phyloP scores from a whole-genome alignment of 2,329 filamentous ascomycete genomes.

The Penicillium polonicum region DNA sequence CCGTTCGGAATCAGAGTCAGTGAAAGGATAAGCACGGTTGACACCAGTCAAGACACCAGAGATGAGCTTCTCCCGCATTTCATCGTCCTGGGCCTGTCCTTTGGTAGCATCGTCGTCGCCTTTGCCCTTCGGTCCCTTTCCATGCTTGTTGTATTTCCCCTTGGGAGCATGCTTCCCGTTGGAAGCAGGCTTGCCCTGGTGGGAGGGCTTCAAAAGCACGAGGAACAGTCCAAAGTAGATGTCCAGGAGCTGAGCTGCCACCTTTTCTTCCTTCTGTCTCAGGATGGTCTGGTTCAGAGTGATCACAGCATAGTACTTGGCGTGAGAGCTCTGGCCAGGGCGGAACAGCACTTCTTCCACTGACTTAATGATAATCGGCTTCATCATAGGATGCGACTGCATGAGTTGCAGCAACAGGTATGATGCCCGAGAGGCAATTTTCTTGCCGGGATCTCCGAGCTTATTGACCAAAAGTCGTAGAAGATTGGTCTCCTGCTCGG shows the following conservation, averaged over 20 bases:
- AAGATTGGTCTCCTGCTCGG: slow-evolving; percentile 94
- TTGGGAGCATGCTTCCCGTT: slow-evolving; percentile 50
- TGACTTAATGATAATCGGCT: slow-evolving; percentile 75
- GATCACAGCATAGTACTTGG: slow-evolving; percentile 94
- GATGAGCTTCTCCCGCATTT: slow-evolving; percentile 85
- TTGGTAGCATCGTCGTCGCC: slow-evolving; percentile 43
- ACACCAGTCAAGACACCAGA: slow-evolving; percentile 90
- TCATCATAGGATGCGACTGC: slow-evolving; percentile 89
- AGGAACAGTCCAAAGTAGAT: slow-evolving; percentile 94
- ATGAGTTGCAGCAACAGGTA: slow-evolving; percentile 91
- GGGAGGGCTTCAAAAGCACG: slow-evolving; percentile 65
- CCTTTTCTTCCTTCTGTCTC: slow-evolving; percentile 74
- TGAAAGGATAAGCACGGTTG: slow-evolving; percentile 93
- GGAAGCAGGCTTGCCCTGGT: slow-evolving; percentile 34
- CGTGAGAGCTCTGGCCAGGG: slow-evolving; percentile 80
- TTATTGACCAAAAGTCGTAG: slow-evolving; percentile 92
- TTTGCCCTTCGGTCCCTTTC: slow-evolving; percentile 52
- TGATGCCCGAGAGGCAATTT: slow-evolving; percentile 89
- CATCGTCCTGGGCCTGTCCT: slow-evolving; percentile 54
- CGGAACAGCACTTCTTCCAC: slow-evolving; percentile 89
- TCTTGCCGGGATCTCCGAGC: slow-evolving; percentile 89
- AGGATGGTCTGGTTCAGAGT: slow-evolving; percentile 96
- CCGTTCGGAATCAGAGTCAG: slow-evolving; percentile 73
- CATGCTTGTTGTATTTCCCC: slow-evolving; percentile 47
- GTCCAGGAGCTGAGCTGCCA: slow-evolving; percentile 76